Evolutionary conservation across 176 grass and related monocot species (phyloP).

Genomic region (Rhynchospora tenuis): DNA sequence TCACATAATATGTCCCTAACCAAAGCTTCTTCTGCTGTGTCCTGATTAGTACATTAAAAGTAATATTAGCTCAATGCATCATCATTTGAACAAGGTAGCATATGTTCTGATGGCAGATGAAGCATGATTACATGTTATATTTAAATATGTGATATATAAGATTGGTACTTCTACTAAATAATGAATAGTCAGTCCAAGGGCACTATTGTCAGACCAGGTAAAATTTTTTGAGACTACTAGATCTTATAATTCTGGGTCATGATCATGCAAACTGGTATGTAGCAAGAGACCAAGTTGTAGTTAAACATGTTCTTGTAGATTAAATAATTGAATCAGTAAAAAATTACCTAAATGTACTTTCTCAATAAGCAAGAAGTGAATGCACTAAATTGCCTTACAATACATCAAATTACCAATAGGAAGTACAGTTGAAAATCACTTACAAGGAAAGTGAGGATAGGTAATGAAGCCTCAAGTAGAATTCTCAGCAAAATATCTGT

Average conservation of each 20-base stretch:
- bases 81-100: not conserved
- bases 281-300: not conserved
- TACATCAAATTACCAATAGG: not conserved
- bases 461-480: conserved; percentile 54
- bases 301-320: not conserved
- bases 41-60: conserved; percentile 36
- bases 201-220: not conserved
- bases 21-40: conserved; percentile 67
- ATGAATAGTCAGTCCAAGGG: not conserved
- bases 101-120: not conserved
- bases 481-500: conserved; percentile 73
- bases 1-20: conserved; percentile 76
- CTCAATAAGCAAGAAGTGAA: too few species aligned
- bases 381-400: not conserved
- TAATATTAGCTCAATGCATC: not conserved
- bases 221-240: not conserved
- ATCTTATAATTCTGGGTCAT: not conserved
- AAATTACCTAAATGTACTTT: not conserved
- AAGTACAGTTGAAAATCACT: conserved; percentile 23
- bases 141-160: not conserved
- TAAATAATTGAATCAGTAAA: conserved; percentile 3
- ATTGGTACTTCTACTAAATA: not conserved
- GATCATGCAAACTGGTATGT: not conserved
- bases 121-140: conserved; percentile 1
- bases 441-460: conserved; percentile 69